phyloP scores from a whole-genome alignment of 2,329 filamentous ascomycete genomes.

The Dactylonectria estremocensis region DNA sequence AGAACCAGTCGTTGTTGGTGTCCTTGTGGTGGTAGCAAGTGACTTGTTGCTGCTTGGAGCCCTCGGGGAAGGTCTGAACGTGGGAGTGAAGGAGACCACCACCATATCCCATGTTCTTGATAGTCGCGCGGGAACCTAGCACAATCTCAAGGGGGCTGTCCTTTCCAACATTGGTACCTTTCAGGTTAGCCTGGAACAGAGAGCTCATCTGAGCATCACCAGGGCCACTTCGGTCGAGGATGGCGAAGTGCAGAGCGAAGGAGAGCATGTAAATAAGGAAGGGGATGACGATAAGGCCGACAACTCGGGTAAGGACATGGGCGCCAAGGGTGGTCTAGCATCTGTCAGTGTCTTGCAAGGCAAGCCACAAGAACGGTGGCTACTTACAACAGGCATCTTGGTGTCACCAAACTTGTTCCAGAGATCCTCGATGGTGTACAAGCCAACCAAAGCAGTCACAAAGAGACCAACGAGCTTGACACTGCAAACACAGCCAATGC shows the following conservation, averaged over 20 bases:
- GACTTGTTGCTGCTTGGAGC: conserved; percentile 94
- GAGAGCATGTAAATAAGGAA: conserved; percentile 95
- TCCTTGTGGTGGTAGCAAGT: conserved; percentile 99
- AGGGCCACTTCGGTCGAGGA: conserved; percentile 93
- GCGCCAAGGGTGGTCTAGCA: conserved; percentile 74
- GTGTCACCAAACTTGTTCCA: conserved; percentile 98
- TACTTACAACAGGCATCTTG: conserved; percentile 85
- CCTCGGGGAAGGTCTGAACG: conserved; percentile 95
- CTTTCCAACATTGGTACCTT: conserved; percentile 93
- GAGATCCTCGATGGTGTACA: conserved; percentile 96
- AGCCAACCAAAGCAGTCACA: conserved; percentile 91
- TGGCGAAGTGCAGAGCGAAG: conserved; percentile 94
- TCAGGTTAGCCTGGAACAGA: conserved; percentile 96
- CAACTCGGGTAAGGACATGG: conserved; percentile 84
- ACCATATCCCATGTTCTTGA: conserved; percentile 99
- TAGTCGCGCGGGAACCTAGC: conserved; percentile 87
- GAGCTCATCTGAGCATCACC: conserved; percentile 99
- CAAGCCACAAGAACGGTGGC: not conserved
- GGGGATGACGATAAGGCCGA: conserved; percentile 91
- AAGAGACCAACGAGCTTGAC: conserved; percentile 99
- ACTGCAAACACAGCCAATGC: conserved; percentile 97
- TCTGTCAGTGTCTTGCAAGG: conserved; percentile 24
- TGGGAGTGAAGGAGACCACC: conserved; percentile 97
- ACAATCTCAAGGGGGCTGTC: conserved; percentile 95
- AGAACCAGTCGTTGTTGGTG: conserved; percentile 99